Evolutionary conservation across 2,329 filamentous ascomycete genomes (phyloP).

Genomic region (Sporothrix curviconia): DNA sequence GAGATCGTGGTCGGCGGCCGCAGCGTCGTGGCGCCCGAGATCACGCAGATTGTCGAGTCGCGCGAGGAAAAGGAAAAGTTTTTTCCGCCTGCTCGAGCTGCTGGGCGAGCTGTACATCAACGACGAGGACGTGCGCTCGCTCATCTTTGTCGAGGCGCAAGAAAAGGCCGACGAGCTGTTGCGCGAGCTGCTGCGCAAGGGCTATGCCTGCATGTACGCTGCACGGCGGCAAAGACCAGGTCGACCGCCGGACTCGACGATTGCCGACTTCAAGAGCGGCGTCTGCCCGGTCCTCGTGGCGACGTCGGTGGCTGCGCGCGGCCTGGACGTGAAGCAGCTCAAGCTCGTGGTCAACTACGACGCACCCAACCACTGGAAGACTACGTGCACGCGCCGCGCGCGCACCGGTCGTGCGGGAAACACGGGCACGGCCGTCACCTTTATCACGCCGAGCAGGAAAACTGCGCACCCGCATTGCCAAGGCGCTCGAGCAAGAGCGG

Average conservation of each 20-base stretch:
- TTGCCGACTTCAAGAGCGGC: conserved; percentile 88
- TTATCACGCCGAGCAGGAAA: conserved; percentile 86
- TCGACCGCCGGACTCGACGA: conserved; percentile 88
- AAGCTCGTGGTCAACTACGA: conserved; percentile 96
- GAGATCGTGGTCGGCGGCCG: conserved; percentile 89
- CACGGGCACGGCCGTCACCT: conserved; percentile 89
- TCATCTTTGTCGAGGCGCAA: conserved; percentile 90
- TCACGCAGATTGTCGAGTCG: conserved; percentile 88
- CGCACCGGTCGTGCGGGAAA: conserved; percentile 93
- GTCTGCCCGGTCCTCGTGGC: conserved; percentile 85
- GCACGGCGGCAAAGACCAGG: conserved; percentile 88
- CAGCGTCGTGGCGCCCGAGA: conserved; percentile 82
- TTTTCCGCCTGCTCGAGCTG: conserved; percentile 71
- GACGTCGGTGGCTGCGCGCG: conserved; percentile 90
- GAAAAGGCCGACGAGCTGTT: conserved; percentile 79
- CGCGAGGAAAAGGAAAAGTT: conserved; percentile 80
- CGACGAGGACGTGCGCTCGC: conserved; percentile 81
- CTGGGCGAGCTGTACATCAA: conserved; percentile 79
- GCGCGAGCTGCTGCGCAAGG: conserved; percentile 72
- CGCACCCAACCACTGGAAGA: conserved; percentile 92
- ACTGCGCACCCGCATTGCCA: conserved; percentile 79
- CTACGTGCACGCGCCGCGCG: conserved; percentile 89
- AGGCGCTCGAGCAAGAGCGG: conserved; percentile 89
- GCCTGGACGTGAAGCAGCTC: conserved; percentile 90
- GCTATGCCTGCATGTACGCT: conserved; percentile 90